Evolutionary conservation across 331 rosid species (phyloP), one percentile per base, ranked within the genome.

Genomic region (Dryas integrifolia): DNA sequence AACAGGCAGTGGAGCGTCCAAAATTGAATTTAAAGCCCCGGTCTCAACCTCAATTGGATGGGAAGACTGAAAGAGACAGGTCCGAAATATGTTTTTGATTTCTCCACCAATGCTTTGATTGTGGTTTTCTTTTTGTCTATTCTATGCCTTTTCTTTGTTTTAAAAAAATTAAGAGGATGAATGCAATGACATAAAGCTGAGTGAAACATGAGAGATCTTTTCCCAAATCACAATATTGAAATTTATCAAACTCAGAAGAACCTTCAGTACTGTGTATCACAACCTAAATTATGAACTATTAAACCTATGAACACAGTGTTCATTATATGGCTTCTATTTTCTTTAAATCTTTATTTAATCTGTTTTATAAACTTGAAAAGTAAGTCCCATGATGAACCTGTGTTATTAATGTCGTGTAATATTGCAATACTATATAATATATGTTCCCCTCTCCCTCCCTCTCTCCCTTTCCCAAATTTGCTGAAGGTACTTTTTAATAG

Each of bases 1-100:
- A 85, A 83, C 92, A 80, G 72, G 78, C 53, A 12, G 82, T 85
- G 73, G 96, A 85, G 74, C 99, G 90, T 51, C 96, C 96, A 15
- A 89, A 89, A 82, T 88, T 95, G 88, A 91, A 88, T 84, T 78
- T 95, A 76, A 92, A 85, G 85, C 96, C 97, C 67, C 92, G 93
- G 56, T 84, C 87, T 9, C 96, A 89, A 73, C 92, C 84, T 8
- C 85, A 82, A 16, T 55, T 49, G 74, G 92, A 89, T 18, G 92
- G 78, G 76, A 82, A 72, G 59, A 65, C 58, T 67, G 88, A 90
- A 82, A 88, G 83, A 78, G 97, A 67, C 43, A 94, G 96, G 97
- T 95, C 65, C 45, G 90, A 78, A 75, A 13, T 51, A 4, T 49
- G 72, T 46, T 47, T 47, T 18, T 56, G 62, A 65, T 35, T 78